Base-by-base conservation (phyloP, 768 basidiomycete genomes). In the Phallus indusiatus region DNA sequence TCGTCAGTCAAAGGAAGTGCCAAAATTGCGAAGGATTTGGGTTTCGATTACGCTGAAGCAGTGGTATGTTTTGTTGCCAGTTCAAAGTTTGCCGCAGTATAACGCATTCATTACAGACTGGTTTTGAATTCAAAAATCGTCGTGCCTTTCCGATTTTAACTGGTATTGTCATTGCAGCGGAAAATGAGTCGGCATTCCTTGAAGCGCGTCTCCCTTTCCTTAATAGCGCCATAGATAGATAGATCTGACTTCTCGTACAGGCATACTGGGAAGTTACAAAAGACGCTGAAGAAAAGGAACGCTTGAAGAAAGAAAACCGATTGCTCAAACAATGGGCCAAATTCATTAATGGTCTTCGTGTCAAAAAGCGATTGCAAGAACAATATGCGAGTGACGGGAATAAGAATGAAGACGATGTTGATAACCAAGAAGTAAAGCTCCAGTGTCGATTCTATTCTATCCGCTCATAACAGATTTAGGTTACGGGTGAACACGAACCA, bases 81-180 rank as follows among this genome's bases (percentile, higher is more conserved):
- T 10, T 53, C 53, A 34, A 33, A 47, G 11, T 46, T 49, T 60
- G 57, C 35, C 52, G 14, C 33, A 46, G 46, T 46, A 21, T 51
- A 37, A 28, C 47, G 60, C 34, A 18, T n/a, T n/a, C n/a, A 58
- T 17, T 60, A 11, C 65, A 97, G 94, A 92, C 85, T 59, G 89
- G 94, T 14, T 99, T 98, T 70, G 95, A 97, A 71, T 99, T 98
- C 75, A 91, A 85, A 68, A 94, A 94, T 70, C 85, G 90, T 34
- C 81, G 87, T 54, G 95, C 96, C 0, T 82, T 82, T 60, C 95
- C 95, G 3, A 75, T 91, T 60, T 74, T 95, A 34, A 81, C 85
- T 55, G 95, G 95, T 11, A 78, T 99, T 1, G 93, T 98, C 24
- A 77, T 92, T 24, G 90, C 94, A 16, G 77, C 77, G 42, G 93